Evolutionary conservation across 2,329 filamentous ascomycete genomes (phyloP).

Genomic region (Cucurbitaria berberidis): DNA sequence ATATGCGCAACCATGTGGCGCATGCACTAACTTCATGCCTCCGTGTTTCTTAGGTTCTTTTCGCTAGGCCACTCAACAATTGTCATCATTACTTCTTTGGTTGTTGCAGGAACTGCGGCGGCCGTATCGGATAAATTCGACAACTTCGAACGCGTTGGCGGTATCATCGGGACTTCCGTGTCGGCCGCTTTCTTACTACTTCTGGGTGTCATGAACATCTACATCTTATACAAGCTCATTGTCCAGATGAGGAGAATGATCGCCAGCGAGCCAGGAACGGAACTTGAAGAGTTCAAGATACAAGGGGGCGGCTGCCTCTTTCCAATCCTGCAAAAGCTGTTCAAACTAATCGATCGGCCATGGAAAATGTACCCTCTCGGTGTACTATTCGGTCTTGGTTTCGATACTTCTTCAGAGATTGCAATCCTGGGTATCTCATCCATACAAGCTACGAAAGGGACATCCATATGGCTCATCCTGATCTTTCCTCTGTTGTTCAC

Average conservation of each 20-base stretch:
- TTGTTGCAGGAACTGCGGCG: constrained; percentile 88
- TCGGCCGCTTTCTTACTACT: constrained; percentile 83
- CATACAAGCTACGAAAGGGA: constrained; percentile 83
- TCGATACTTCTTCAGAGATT: constrained; percentile 94
- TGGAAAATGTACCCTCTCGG: constrained; percentile 98
- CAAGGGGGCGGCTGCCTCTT: constrained; percentile 80
- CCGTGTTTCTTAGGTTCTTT: constrained; percentile 65
- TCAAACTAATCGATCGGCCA: constrained; percentile 72
- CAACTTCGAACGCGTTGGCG: constrained; percentile 78
- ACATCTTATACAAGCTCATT: constrained; percentile 82
- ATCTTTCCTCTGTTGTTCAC: constrained; percentile 93
- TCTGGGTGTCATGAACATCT: constrained; percentile 81
- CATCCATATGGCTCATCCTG: constrained; percentile 90
- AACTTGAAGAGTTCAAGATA: constrained; percentile 66
- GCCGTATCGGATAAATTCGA: constrained; percentile 82
- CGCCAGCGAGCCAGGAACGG: constrained; percentile 52
- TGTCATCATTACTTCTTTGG: constrained; percentile 86
- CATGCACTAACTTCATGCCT: not conserved
- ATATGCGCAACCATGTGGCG: not conserved
- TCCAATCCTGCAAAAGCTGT: constrained; percentile 73
- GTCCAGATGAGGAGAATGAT: constrained; percentile 70
- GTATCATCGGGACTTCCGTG: constrained; percentile 87
- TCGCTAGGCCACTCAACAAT: constrained; percentile 93
- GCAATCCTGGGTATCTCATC: constrained; percentile 89
- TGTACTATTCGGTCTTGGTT: constrained; percentile 84